These are phyloP conservation scores for Nitzschia sp. DNA, from an alignment of 108 stramenopile species.

Conservation along the genomic window DNA sequence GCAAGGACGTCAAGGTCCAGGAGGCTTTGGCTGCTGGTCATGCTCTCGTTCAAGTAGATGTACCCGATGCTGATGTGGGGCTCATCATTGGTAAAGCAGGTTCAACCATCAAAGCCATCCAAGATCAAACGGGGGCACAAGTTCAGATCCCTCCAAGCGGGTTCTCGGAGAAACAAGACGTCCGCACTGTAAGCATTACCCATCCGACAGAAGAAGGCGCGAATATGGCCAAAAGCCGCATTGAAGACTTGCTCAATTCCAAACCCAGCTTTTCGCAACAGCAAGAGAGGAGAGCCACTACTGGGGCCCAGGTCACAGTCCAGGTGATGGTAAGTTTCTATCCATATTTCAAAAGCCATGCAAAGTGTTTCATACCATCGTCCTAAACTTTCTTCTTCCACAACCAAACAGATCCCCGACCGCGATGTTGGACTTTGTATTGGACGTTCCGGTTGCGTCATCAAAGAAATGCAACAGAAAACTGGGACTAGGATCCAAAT, in stretches of 20 bases:
- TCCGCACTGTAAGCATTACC: conserved; percentile 81
- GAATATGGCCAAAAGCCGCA: conserved; percentile 59
- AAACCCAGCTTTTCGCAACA: conserved; percentile 45
- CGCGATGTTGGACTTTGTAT: conserved; percentile 91
- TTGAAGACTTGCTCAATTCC: conserved; percentile 37
- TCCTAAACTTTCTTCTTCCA: background rate
- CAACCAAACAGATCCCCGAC: conserved; percentile 55
- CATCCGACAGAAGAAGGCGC: conserved; percentile 79
- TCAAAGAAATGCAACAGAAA: conserved; percentile 80
- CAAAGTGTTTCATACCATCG: no score
- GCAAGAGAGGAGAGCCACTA: conserved; percentile 40
- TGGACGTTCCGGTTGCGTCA: conserved; percentile 84
- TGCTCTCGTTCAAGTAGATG: conserved; percentile 66
- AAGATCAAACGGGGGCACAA: conserved; percentile 87
- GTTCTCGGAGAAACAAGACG: conserved; percentile 61
- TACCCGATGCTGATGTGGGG: conserved; percentile 92
- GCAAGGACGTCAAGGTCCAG: conserved; percentile 66
- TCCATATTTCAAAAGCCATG: no score
- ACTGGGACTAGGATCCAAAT: conserved; percentile 86
- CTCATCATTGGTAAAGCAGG: conserved; percentile 98
- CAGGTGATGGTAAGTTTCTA: conserved; percentile 65
- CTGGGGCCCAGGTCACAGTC: conserved; percentile 51
- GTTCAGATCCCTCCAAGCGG: conserved; percentile 91
- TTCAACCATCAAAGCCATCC: conserved; percentile 87
- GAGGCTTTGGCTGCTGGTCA: conserved; percentile 78